Conservation (phyloP, 2,329 filamentous ascomycete species). For the Pseudogymnoascus sp. region DNA sequence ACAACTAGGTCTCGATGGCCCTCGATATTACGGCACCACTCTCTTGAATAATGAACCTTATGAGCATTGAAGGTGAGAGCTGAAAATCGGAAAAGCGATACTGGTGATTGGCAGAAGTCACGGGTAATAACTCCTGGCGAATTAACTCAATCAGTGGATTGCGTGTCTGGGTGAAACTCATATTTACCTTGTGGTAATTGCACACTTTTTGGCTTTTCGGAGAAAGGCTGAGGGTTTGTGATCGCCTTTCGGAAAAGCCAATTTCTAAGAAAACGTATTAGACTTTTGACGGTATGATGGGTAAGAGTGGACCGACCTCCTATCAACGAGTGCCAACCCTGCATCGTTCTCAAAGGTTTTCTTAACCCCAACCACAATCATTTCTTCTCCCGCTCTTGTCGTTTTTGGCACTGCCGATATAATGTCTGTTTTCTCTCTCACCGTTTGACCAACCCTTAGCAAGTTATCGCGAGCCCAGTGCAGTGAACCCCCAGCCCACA, state of each 20-base stretch:
- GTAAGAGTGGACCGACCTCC: slow-evolving; percentile 30
- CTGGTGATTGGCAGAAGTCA: slow-evolving; percentile 26
- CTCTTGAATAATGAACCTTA: slow-evolving; percentile 73
- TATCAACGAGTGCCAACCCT: slow-evolving; percentile 46
- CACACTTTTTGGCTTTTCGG: slow-evolving; percentile 9
- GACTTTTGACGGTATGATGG: background rate
- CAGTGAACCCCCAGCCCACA: slow-evolving; percentile 60
- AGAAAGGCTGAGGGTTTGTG: slow-evolving; percentile 11
- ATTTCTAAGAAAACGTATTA: slow-evolving; percentile 17
- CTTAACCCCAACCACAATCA: slow-evolving; percentile 56
- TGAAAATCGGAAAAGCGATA: slow-evolving; percentile 64
- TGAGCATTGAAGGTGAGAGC: slow-evolving; percentile 82
- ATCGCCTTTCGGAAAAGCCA: slow-evolving; percentile 27
- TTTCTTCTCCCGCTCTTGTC: slow-evolving; percentile 46
- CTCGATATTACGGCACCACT: slow-evolving; percentile 28
- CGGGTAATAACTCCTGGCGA: slow-evolving; percentile 14
- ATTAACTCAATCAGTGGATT: background rate
- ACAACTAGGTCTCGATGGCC: slow-evolving; percentile 65
- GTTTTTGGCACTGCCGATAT: slow-evolving; percentile 45
- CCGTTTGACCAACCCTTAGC: slow-evolving; percentile 45
- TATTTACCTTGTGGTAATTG: slow-evolving; percentile 18
- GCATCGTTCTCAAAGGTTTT: slow-evolving; percentile 46
- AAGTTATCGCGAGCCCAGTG: slow-evolving; percentile 36
- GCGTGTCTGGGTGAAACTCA: background rate
- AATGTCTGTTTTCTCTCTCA: slow-evolving; percentile 47